Evolutionary conservation across 495 filamentous ascomycete species (phyloP), one percentile per base, ranked within the genome.

Genomic region (Penicilliopsis zonata): DNA sequence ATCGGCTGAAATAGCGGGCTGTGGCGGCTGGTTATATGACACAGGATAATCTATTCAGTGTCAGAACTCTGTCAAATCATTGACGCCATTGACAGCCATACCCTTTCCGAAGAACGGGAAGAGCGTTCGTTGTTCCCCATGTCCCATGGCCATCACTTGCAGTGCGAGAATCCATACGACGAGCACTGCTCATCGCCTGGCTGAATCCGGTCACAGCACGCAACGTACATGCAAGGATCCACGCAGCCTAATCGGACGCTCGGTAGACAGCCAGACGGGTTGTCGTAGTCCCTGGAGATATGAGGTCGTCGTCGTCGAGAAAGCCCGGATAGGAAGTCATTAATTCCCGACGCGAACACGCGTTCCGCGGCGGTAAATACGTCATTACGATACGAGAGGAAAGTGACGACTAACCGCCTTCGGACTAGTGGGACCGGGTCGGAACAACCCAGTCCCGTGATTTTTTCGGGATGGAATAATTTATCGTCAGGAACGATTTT

Each of bases 81-180:
- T 16, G 17, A n/a, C 19, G 13, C 4, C 15, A 25, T 18, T 13
- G 8, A 21, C 32, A 20, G 36, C 31, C 46, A 33, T n/a, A 63
- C 59, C 57, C 53, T 49, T 46, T 31, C 47, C 46, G 35, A 64
- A 66, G 36, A 64, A 66, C 9, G 62, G 58, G 40, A 64, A 58
- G 32, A 66, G 42, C 21, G 42, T 50, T 12, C 49, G 55, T 36
- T 56, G 52, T 35, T 59, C 53, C 41, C 50, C 47, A 32, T 57
- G 53, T 43, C 46, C 55, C 58, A 63, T 64, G 32, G 51, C 62
- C 53, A 55, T 51, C 33, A 36, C 38, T 50, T 40, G 42, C 29
- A n/a, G 38, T 28, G 12, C 39, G 41, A 18, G 29, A 28, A 43
- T 44, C 47, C 44, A 52, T 48, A 23, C 24, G 47, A 46, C 38